phyloP scores from a whole-genome alignment of 257 asterid species.

The Paulownia fortunei region DNA sequence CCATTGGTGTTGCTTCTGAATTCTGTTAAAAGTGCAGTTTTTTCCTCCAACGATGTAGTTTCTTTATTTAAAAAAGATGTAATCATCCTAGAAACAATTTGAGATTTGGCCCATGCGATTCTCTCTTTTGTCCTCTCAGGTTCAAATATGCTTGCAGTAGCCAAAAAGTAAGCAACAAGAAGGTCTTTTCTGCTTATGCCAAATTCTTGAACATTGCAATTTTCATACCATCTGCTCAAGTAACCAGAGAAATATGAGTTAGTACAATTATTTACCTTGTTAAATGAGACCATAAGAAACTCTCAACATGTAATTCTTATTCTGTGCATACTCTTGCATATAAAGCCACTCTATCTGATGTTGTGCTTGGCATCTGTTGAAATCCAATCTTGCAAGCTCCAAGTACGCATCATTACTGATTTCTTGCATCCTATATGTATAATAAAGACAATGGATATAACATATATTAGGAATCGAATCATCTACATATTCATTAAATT shows the following conservation, averaged over 20 bases:
- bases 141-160: slow-evolving; percentile 43
- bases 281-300: neutral
- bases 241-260: neutral
- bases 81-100: too few species aligned
- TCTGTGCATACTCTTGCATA: slow-evolving; percentile 27
- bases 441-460: neutral
- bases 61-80: slow-evolving; percentile 8
- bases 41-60: neutral
- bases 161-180: slow-evolving; percentile 39
- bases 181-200: slow-evolving; percentile 35
- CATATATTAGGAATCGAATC: too few species aligned
- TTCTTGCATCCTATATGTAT: slow-evolving; percentile 40
- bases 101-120: slow-evolving; percentile 45
- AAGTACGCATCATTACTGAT: slow-evolving; percentile 42
- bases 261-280: neutral
- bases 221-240: slow-evolving; percentile 42
- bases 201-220: slow-evolving; percentile 1
- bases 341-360: slow-evolving; percentile 47
- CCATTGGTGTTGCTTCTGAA: neutral
- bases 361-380: too few species aligned
- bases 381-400: slow-evolving; percentile 52
- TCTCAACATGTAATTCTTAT: neutral
- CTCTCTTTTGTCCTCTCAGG: slow-evolving; percentile 43
- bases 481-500: too few species aligned
- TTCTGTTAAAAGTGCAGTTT: neutral